Base-by-base conservation (phyloP, 768 basidiomycete genomes). In the Mycena galopus region DNA sequence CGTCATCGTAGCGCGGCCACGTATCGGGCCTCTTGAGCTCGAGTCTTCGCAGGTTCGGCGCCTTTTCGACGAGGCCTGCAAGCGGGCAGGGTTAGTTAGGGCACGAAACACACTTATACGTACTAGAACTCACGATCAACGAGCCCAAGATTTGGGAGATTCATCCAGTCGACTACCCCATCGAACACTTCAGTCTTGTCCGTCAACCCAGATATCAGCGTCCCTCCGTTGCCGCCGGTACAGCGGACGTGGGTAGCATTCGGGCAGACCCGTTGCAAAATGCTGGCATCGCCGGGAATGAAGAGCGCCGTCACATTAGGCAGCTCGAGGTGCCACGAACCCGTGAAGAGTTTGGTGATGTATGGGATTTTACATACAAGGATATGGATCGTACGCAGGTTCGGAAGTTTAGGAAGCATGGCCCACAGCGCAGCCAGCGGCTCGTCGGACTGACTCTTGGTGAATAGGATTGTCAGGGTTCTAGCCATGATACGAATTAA, bases 371-470 rank as follows among this genome's bases (percentile, higher is more conserved):
- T 70, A 64, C 62, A 66, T 9, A 23, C 42, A 37, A 73, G 62
- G 27, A 74, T 59, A n/a, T 74, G 68, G n/a, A 74, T 71, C 25
- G 33, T 65, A 51, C 69, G 73, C 21, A 74, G 55, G 16, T 74
- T 74, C 5, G 73, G 68, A 4, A 74, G 69, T 32, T 69, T 61
- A 19, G 73, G 69, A 7, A 74, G 69, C 68, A 74, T 69, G 5
- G 42, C 55, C 65, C 51, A 50, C 2, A 74, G 67, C 21, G 73
- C 67, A 1, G 37, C 65, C 1, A 74, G 69, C 16, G 73, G 19
- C 4, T 50, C 42, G 17, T 67, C 73, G 16, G 67, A 57, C 7
- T 70, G n/a, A 23, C 35, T 39, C 35, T 70, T 66, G 53, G 56
- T 70, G 58, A 73, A 65, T 58, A 69, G 25, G 0, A 73, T 21